phyloP scores from a whole-genome alignment of 371 early-diverging fungal species.

The Caulochytrium protostelioides region DNA sequence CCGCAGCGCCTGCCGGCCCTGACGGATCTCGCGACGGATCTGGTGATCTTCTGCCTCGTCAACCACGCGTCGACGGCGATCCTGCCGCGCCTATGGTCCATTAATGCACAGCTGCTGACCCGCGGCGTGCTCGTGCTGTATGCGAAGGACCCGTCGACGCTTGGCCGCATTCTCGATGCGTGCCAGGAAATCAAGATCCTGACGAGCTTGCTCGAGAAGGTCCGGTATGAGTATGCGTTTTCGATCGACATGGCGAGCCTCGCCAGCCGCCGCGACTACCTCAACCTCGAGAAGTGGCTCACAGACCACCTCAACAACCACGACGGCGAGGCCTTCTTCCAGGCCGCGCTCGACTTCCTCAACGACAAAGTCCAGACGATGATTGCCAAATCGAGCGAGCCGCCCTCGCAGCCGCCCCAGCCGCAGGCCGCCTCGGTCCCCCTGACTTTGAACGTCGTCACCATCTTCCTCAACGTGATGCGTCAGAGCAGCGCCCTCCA shows the following conservation, averaged over 20 bases:
- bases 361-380: slow-evolving; percentile 34
- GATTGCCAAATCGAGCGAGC: slow-evolving; percentile 11
- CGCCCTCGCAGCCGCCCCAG: slow-evolving; percentile 14
- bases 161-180: slow-evolving; percentile 56
- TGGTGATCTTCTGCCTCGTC: slow-evolving; percentile 42
- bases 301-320: slow-evolving; percentile 38
- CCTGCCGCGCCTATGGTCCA: slow-evolving; percentile 49
- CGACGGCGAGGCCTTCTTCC: slow-evolving; percentile 43
- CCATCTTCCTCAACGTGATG: slow-evolving; percentile 30
- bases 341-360: slow-evolving; percentile 55
- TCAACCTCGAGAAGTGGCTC: slow-evolving; percentile 75
- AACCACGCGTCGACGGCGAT: slow-evolving; percentile 43
- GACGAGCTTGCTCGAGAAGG: background rate
- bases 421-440: too few species aligned
- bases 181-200: slow-evolving; percentile 56
- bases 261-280: slow-evolving; percentile 52
- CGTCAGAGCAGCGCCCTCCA: too few species aligned
- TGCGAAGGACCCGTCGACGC: slow-evolving; percentile 39
- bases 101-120: slow-evolving; percentile 34
- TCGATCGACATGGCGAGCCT: slow-evolving; percentile 65
- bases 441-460: slow-evolving; percentile 43
- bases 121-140: slow-evolving; percentile 50
- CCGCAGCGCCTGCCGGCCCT: slow-evolving; percentile 2
- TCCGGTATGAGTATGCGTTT: slow-evolving; percentile 25
- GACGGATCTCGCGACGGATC: slow-evolving; percentile 22